Evolutionary conservation across 176 grass and related monocot genomes (phyloP), one percentile per base, ranked within the genome.

Genomic region (Oryza rufipogon): DNA sequence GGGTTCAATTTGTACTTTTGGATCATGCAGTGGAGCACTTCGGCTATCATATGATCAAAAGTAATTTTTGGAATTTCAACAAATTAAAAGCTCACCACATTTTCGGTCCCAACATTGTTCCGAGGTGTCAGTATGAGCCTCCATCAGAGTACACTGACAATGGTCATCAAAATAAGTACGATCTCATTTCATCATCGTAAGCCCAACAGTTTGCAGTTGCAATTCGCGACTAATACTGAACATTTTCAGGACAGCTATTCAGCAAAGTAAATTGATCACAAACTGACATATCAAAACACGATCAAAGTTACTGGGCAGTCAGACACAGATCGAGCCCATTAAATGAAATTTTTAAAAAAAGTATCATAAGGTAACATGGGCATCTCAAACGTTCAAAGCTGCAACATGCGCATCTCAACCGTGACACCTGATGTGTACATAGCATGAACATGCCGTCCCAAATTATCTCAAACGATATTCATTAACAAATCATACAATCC

Each of bases 401-500:
- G 58, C 8, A n/a, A 23, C 8, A 23, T 63, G n/a, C 8, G 58
- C 58, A 63, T 63, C 58, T 63, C n/a, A 63, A 22, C 23, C 7
- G n/a, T 58, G 52, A 58, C 7, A 41, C 39, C 7, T 8, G 39
- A 41, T 41, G 39, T 41, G 39, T 41, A 41, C 39, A 41, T 41
- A 41, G 20, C 17, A 58, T 8, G 58, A 23, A 63, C 58, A 63
- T 63, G 58, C 20, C 58, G 22, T 63, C 58, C n/a, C 58, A 23
- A 61, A 61, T 61, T 1, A 61, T 61, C 7, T 5, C 47, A 49
- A 52, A 17, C 0, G 49, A 52, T 44, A 10, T 44, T 44, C 42
- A 44, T 4, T 44, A 74, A 2, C 3, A 79, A 49, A 77, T 93
- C 70, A 98, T 82, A 99, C 90, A 22, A 99, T 99, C 22, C 88